Base-by-base conservation (phyloP, 2,329 filamentous ascomycete genomes). In the Talaromyces rugulosus region DNA sequence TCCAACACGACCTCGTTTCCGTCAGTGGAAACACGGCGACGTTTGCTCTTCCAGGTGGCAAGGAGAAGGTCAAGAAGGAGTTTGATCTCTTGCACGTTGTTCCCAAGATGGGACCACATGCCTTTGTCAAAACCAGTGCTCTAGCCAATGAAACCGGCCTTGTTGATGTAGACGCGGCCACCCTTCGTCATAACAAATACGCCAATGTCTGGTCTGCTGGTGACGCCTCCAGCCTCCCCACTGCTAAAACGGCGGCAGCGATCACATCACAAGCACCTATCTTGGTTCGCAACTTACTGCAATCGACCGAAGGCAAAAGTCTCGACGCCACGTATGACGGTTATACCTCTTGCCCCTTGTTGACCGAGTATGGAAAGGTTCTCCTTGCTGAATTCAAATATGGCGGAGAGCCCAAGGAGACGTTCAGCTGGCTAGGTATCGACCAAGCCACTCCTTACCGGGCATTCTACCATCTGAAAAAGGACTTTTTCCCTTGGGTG, bases 401-500 rank as follows among this genome's bases (percentile, higher is more conserved):
- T 64, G 85, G 83, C 1, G 84, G 83, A 8, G 79, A 78, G 65
- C 85, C 86, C 6, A 86, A 87, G 70, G 86, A 88, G 77, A 87
- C 86, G 0, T 88, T 88, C 64, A 72, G 77, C 3, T 74, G 72
- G 69, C 72, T 87, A 14, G 85, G 84, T 0, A 77, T 87, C 6
- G 84, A 88, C 66, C 86, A 88, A 71, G 80, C 71, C 0, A 73
- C 74, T 9, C 86, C 86, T 1, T 79, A 85, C 3, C 79, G 81
- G 3, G 75, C 81, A 0, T 88, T 88, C 68, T 88, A 85, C 66
- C 77, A 87, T 66, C 66, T 88, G 52, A 88, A 88, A 78, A 88
- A 86, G 74, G 82, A 87, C 68, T 88, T 88, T 67, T 88, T 88
- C 73, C 86, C 86, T 0, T 88, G 85, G 85, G 85, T 88, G 2